Percentiles rank a stretch among this genome's conserved stretches.
phyloP scores from a whole-genome alignment of 768 basidiomycete genomes.

The Amanita pseudoporphyria region DNA sequence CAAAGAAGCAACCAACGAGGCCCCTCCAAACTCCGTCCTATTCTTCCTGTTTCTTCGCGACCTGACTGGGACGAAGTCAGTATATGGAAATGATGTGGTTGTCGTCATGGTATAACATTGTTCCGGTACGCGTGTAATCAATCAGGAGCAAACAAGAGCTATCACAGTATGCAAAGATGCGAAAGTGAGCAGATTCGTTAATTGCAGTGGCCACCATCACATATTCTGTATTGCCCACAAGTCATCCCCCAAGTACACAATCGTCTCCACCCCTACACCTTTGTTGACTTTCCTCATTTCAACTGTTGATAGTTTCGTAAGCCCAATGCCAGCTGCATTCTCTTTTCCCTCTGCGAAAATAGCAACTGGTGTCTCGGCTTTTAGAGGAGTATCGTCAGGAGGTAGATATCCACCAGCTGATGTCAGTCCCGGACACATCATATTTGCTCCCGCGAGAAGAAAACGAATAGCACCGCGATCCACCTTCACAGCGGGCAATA shows the following conservation, averaged over 20 bases:
- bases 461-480: conserved; percentile 99
- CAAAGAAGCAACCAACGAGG: conserved; percentile 28
- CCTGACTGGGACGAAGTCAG: conserved; percentile 42
- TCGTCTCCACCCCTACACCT: conserved; percentile 80
- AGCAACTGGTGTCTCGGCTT: conserved; percentile 72
- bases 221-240: conserved; percentile 65
- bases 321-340: conserved; percentile 78
- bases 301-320: conserved; percentile 75
- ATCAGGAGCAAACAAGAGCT: neutral
- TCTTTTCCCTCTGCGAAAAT: conserved; percentile 96
- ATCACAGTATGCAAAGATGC: neutral
- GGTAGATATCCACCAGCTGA: conserved; percentile 88
- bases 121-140: conserved; percentile 1
- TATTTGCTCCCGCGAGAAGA: conserved; percentile 84
- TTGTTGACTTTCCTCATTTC: conserved; percentile 89
- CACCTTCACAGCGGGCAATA: conserved; percentile 81
- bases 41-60: conserved; percentile 44
- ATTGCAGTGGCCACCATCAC: conserved; percentile 22
- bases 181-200: no score
- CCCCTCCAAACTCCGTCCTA: conserved; percentile 19
- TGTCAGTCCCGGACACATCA: conserved; percentile 97
- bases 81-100: conserved; percentile 31
- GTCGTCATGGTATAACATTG: neutral
- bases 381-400: conserved; percentile 54
- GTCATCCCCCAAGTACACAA: conserved; percentile 84